Percentiles rank a stretch among this genome's conserved stretches.
phyloP scores from a whole-genome alignment of 2,329 filamentous ascomycete genomes.

The Stachybotrys chartarum region DNA sequence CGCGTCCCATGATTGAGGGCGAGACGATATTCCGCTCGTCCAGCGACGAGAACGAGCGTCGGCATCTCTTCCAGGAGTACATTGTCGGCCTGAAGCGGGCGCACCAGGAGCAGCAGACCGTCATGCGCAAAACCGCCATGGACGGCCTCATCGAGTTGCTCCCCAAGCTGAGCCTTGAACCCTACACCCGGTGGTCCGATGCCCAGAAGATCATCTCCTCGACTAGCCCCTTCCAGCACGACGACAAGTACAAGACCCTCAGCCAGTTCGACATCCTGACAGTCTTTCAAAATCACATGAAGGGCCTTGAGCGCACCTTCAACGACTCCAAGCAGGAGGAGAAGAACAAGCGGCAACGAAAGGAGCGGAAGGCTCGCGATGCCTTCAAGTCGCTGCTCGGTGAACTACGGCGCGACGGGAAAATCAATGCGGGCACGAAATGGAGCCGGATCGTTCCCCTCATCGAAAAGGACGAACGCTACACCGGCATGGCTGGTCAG shows the following conservation, averaged over 20 bases:
- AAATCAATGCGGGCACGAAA: constrained; percentile 83
- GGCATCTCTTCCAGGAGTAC: constrained; percentile 91
- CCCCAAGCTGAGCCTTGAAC: constrained; percentile 74
- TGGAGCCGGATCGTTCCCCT: constrained; percentile 76
- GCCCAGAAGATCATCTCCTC: constrained; percentile 76
- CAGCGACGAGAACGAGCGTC: constrained; percentile 78
- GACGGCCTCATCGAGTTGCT: constrained; percentile 75
- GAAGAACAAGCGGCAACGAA: constrained; percentile 71
- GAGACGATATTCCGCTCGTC: constrained; percentile 95
- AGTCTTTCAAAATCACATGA: constrained; percentile 93
- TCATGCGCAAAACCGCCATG: constrained; percentile 71
- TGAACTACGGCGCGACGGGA: constrained; percentile 66
- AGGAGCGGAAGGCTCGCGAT: constrained; percentile 82
- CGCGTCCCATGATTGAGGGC: constrained; percentile 84
- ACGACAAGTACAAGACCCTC: constrained; percentile 79
- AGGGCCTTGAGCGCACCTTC: constrained; percentile 79
- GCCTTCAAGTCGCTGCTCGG: constrained; percentile 66
- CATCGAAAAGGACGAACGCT: constrained; percentile 75
- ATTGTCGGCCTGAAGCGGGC: constrained; percentile 74
- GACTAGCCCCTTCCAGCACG: constrained; percentile 68
- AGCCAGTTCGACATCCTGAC: constrained; percentile 85
- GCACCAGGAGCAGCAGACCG: constrained; percentile 68
- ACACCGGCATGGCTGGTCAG: constrained; percentile 76
- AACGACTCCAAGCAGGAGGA: constrained; percentile 87
- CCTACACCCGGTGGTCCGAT: constrained; percentile 91